Evolutionary conservation across 106 monocot species (phyloP).

Genomic region (Cymbidium sinense): DNA sequence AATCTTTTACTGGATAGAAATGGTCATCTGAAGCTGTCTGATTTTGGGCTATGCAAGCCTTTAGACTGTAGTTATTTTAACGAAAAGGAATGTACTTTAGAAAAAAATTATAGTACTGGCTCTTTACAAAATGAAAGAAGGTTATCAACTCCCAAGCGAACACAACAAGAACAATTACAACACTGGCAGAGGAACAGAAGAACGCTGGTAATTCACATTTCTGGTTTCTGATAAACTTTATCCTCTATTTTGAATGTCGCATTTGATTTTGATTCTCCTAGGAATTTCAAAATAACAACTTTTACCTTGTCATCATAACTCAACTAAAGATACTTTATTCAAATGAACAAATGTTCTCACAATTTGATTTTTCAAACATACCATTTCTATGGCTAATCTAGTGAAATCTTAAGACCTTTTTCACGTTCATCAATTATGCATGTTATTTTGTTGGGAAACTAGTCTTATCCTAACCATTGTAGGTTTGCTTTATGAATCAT

Average conservation of each 20-base stretch:
- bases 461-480: too few relatives aligned
- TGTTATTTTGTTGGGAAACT: too few relatives aligned
- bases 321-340: neutral
- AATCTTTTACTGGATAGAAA: constrained; percentile 84
- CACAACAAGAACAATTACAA: constrained; percentile 82
- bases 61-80: constrained; percentile 70
- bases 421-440: too few relatives aligned
- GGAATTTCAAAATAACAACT: neutral
- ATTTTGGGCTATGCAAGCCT: constrained; percentile 97
- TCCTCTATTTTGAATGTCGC: neutral
- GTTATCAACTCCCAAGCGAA: constrained; percentile 42
- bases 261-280: neutral
- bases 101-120: constrained; percentile 34
- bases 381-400: too few relatives aligned
- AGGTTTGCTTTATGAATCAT: too few relatives aligned
- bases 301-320: neutral
- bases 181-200: constrained; percentile 97
- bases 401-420: too few relatives aligned
- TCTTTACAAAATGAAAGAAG: constrained; percentile 46
- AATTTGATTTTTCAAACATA: too few relatives aligned
- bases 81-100: constrained; percentile 42
- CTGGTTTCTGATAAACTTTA: neutral
- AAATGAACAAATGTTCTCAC: neutral
- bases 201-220: constrained; percentile 49
- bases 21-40: constrained; percentile 91